A percentile compares a stretch with the other conserved stretches of the same genome.
phyloP scores from a whole-genome alignment of 768 basidiomycete species.

The Austroboletus eburneus region DNA sequence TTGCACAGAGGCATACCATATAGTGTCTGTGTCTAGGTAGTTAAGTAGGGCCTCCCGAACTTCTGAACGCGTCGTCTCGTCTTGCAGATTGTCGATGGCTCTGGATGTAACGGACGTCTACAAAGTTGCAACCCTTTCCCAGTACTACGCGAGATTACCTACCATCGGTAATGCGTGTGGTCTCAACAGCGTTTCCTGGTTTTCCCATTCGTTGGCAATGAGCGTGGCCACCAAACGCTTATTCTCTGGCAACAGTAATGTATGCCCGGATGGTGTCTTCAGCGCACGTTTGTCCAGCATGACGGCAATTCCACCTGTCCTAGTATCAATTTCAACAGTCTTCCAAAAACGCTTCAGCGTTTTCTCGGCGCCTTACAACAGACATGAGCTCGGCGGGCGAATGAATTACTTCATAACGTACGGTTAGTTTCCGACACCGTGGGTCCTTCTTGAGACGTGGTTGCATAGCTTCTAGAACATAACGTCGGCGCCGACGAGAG shows the following conservation, averaged over 20 bases:
- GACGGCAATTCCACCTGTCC: constrained; percentile 49
- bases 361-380: constrained; percentile 69
- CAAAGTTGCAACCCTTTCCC: constrained; percentile 4
- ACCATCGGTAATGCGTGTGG: constrained; percentile 92
- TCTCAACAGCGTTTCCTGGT: constrained; percentile 80
- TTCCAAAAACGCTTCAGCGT: constrained; percentile 95
- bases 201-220: constrained; percentile 96
- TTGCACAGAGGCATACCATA: constrained; percentile 53
- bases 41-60: constrained; percentile 68
- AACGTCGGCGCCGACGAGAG: not conserved
- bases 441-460: constrained; percentile 36
- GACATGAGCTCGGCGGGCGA: not conserved
- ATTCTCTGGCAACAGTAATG: constrained; percentile 62
- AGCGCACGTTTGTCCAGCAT: constrained; percentile 81
- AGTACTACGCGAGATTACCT: constrained; percentile 14
- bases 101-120: constrained; percentile 91
- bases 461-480: constrained; percentile 10
- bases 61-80: constrained; percentile 51
- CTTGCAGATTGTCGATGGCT: constrained; percentile 75
- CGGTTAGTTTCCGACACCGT: constrained; percentile 62
- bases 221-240: constrained; percentile 75
- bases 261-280: constrained; percentile 85
- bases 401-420: constrained; percentile 28
- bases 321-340: constrained; percentile 69
- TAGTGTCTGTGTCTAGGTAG: constrained; percentile 93